phyloP scores from a whole-genome alignment of 345 rosid genomes.

The Gossypium arboreum region DNA sequence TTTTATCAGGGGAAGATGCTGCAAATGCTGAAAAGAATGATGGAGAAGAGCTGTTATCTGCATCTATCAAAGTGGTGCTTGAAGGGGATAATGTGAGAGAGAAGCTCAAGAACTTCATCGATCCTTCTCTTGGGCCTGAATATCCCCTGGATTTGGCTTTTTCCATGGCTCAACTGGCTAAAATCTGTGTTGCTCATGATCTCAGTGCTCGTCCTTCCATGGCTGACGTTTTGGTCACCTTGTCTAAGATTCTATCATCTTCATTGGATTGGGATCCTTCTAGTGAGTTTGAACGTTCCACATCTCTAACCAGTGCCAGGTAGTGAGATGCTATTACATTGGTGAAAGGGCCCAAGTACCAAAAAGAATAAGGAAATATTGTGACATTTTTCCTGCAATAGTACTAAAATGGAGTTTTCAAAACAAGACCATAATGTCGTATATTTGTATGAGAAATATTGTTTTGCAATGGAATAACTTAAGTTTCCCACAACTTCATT shows the following conservation, averaged over 20 bases:
- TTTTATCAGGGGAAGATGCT: constrained; percentile 72
- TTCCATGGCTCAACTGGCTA: constrained; percentile 29
- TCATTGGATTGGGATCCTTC: constrained; percentile 90
- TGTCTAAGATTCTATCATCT: constrained; percentile 72
- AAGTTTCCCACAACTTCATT: neutral
- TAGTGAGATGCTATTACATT: constrained; percentile 13
- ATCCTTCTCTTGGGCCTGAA: constrained; percentile 49
- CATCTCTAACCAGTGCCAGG: constrained; percentile 31
- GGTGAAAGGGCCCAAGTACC: neutral
- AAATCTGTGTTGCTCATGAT: constrained; percentile 55
- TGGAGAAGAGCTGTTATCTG: constrained; percentile 46
- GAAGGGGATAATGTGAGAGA: constrained; percentile 73
- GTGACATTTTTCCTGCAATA: neutral
- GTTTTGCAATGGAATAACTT: neutral
- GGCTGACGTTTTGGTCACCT: constrained; percentile 44
- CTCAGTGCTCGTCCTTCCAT: constrained; percentile 58
- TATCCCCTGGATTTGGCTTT: constrained; percentile 81
- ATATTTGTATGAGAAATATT: neutral
- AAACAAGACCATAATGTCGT: neutral
- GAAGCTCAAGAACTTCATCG: constrained; percentile 55
- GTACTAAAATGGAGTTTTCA: neutral
- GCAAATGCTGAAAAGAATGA: constrained; percentile 33
- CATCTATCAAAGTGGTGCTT: constrained; percentile 46
- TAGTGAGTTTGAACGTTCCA: constrained; percentile 47
- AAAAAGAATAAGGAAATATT: neutral